Percentiles rank a stretch among this genome's conserved stretches.
Conservation (phyloP, 2,329 filamentous ascomycete species). For the Claviceps capensis region DNA sequence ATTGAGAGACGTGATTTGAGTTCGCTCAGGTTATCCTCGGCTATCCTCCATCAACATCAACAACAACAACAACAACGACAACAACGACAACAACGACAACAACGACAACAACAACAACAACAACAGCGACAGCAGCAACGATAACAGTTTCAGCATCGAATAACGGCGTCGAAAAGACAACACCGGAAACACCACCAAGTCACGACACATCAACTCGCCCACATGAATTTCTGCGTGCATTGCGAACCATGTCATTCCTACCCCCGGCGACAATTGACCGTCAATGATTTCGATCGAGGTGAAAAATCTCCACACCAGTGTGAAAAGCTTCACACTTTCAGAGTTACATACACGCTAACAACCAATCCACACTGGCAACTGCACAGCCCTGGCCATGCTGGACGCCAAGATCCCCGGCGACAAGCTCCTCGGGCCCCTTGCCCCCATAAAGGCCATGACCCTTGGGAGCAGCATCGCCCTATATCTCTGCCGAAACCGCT, state of each 20-base stretch:
- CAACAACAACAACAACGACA: too few species aligned
- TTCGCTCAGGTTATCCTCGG: too few species aligned
- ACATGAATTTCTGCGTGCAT: neutral
- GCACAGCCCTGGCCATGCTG: constrained; percentile 10
- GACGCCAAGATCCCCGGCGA: constrained; percentile 12
- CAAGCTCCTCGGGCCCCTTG: constrained; percentile 14
- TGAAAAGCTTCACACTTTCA: too few species aligned
- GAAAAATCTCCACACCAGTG: neutral
- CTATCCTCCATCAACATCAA: neutral
- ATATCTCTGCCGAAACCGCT: constrained; percentile 10
- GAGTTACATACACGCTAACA: too few species aligned
- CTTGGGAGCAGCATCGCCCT: constrained; percentile 13
- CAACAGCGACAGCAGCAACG: neutral
- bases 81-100: neutral
- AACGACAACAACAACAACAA: too few species aligned
- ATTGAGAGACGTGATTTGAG: too few species aligned
- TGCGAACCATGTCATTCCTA: neutral
- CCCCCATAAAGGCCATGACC: constrained; percentile 14
- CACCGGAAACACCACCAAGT: neutral
- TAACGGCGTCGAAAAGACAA: too few species aligned
- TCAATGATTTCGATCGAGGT: constrained; percentile 2
- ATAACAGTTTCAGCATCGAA: neutral
- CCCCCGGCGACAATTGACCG: neutral
- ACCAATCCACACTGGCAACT: neutral
- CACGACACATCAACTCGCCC: neutral